phyloP scores from a whole-genome alignment of 306 rosid genomes.

The Neltuma alba region DNA sequence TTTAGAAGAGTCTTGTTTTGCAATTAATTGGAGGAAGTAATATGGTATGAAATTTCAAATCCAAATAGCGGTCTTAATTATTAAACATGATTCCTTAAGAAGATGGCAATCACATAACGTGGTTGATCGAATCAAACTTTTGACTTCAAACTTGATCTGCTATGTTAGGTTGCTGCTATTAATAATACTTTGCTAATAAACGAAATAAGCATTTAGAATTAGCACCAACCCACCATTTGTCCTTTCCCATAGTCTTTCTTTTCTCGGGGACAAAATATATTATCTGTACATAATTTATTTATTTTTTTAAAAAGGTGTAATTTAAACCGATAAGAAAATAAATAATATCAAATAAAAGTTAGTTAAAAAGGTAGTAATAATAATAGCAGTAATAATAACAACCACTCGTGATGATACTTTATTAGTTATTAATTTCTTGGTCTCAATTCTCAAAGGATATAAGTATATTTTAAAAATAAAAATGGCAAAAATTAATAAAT shows the following conservation, averaged over 20 bases:
- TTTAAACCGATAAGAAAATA: not conserved
- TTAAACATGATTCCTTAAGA: not conserved
- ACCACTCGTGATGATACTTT: too few relatives aligned
- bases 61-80: not conserved
- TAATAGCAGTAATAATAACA: too few relatives aligned
- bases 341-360: too few relatives aligned
- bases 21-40: not conserved
- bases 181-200: not conserved
- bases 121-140: not conserved
- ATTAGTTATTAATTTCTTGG: too few relatives aligned
- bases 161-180: not conserved
- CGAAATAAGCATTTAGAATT: too few relatives aligned
- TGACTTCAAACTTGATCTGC: not conserved
- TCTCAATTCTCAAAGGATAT: too few relatives aligned
- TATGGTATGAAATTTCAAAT: slow-evolving; percentile 12
- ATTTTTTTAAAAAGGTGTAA: not conserved
- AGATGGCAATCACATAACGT: not conserved
- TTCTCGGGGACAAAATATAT: not conserved
- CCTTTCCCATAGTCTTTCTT: not conserved
- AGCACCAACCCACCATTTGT: not conserved
- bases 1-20: not conserved
- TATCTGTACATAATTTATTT: not conserved
- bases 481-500: too few relatives aligned
- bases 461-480: too few relatives aligned
- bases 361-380: not conserved